phyloP scores from a whole-genome alignment of 2,329 filamentous ascomycete species.

The Claviceps digitariae region DNA sequence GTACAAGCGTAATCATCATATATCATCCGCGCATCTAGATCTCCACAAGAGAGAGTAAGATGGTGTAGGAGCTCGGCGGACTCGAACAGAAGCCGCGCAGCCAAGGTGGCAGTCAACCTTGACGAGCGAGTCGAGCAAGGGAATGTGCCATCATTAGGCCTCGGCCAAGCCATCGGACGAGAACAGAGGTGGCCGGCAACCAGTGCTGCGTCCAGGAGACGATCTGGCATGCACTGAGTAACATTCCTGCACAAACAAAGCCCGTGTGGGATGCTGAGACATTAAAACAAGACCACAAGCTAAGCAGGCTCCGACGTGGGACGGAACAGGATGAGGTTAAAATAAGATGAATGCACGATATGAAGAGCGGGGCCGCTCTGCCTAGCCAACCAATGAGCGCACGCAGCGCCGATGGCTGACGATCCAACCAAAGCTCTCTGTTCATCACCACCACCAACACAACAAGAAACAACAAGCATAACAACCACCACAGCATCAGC shows the following conservation, averaged over 20 bases:
- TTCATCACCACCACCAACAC: too few species aligned
- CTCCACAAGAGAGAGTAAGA: neutral
- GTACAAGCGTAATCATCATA: neutral
- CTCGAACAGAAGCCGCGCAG: too few species aligned
- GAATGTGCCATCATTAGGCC: neutral
- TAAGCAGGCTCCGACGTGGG: too few species aligned
- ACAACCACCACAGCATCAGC: too few species aligned
- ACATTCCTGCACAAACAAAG: conserved; percentile 8
- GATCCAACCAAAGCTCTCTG: too few species aligned
- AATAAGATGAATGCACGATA: too few species aligned
- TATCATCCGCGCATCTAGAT: neutral
- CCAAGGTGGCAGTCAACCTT: neutral
- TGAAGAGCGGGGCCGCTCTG: too few species aligned
- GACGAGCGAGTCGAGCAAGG: neutral
- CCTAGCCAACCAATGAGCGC: too few species aligned
- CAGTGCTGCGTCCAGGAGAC: neutral
- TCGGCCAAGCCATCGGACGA: neutral
- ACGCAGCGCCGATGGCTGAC: too few species aligned
- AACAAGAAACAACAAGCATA: too few species aligned
- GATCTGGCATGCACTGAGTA: conserved; percentile 7
- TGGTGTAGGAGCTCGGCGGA: neutral
- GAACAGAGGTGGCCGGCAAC: conserved; percentile 3
- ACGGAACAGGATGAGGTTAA: neutral
- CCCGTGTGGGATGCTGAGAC: conserved; percentile 8
- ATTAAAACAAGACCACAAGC: conserved; percentile 1